Evolutionary conservation across 768 basidiomycete species (phyloP).

Genomic region (Suillus placidus): DNA sequence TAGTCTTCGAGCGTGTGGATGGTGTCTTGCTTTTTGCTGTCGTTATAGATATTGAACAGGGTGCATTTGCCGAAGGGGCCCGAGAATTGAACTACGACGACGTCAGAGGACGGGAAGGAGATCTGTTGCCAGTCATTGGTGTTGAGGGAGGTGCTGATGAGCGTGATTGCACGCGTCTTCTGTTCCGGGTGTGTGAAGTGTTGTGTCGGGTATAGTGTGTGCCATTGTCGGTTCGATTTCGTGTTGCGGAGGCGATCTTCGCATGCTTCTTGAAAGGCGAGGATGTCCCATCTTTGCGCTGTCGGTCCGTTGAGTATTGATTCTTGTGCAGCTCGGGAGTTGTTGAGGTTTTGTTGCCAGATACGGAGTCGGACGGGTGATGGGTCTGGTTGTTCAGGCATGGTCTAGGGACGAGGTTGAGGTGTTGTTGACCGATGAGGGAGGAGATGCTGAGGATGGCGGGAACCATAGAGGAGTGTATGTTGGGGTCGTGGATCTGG

Average conservation of each 20-base stretch:
- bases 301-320: not conserved
- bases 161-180: fast-evolving
- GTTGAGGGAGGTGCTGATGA: not conserved
- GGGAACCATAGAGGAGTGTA: too few species aligned
- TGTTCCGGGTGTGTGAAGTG: not conserved
- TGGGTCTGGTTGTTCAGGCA: not conserved
- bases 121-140: not conserved
- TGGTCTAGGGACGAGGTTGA: not conserved
- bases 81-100: not conserved
- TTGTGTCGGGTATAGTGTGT: not conserved
- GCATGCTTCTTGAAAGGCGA: not conserved
- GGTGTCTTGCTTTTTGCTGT: not conserved
- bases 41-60: too few species aligned
- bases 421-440: too few species aligned
- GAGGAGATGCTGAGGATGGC: too few species aligned
- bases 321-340: not conserved
- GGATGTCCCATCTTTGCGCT: not conserved
- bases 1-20: too few species aligned
- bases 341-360: not conserved
- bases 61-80: too few species aligned
- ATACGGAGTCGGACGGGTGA: not conserved
- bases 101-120: not conserved
- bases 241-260: not conserved
- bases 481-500: too few species aligned
- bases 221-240: not conserved